A percentile compares a stretch with the other conserved stretches of the same genome.
Evolutionary conservation across 2,329 filamentous ascomycete genomes (phyloP).

Genomic region (Fusarium marasasianum): DNA sequence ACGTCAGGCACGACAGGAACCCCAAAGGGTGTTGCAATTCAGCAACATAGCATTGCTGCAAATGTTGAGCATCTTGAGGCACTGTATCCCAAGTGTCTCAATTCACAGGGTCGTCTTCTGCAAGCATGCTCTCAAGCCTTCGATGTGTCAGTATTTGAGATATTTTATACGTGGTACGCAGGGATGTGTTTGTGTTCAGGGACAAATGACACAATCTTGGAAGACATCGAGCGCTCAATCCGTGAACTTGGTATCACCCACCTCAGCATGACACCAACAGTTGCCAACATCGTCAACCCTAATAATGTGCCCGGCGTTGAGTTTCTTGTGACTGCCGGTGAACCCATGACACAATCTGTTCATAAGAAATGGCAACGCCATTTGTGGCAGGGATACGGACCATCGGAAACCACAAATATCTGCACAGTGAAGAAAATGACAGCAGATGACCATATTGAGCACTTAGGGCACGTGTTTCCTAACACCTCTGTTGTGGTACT

Average conservation of each 20-base stretch:
- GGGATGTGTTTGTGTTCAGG: slow-evolving; percentile 84
- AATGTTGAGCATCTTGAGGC: slow-evolving; percentile 74
- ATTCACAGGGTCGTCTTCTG: slow-evolving; percentile 67
- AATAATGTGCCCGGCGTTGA: slow-evolving; percentile 73
- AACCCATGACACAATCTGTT: slow-evolving; percentile 79
- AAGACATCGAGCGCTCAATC: slow-evolving; percentile 75
- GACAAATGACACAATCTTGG: slow-evolving; percentile 77
- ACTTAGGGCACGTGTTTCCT: slow-evolving; percentile 77
- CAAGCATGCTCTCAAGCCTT: slow-evolving; percentile 88
- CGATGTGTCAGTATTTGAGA: slow-evolving; percentile 89
- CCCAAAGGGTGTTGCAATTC: slow-evolving; percentile 83
- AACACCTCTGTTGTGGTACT: slow-evolving; percentile 82
- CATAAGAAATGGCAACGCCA: slow-evolving; percentile 73
- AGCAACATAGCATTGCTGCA: slow-evolving; percentile 77
- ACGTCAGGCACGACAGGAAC: slow-evolving; percentile 84
- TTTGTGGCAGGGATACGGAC: slow-evolving; percentile 84
- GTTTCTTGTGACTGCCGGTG: slow-evolving; percentile 83
- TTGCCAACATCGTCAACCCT: slow-evolving; percentile 79
- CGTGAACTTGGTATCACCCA: slow-evolving; percentile 74
- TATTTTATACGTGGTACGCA: slow-evolving; percentile 83
- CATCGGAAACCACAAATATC: slow-evolving; percentile 88
- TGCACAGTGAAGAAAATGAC: slow-evolving; percentile 77
- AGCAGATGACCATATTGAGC: slow-evolving; percentile 68
- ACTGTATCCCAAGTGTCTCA: slow-evolving; percentile 67
- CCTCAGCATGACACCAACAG: slow-evolving; percentile 85